These are phyloP conservation scores for Nemania bipapillata DNA, from an alignment of 2,329 filamentous ascomycete species.

Conservation along the genomic window DNA sequence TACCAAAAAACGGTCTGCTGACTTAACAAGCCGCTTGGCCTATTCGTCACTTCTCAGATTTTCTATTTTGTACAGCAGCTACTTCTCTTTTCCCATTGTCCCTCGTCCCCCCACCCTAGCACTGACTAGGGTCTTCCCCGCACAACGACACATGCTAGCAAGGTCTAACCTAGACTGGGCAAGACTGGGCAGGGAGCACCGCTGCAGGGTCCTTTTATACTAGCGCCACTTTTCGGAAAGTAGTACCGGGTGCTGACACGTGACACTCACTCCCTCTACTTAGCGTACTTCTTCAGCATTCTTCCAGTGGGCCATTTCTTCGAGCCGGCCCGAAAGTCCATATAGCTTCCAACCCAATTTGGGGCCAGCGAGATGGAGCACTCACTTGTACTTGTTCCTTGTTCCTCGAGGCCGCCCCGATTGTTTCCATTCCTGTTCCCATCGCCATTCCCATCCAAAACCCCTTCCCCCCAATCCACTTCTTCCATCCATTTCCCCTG, in stretches of 20 bases:
- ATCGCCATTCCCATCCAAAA: slow-evolving; percentile 20
- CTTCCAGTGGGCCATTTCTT: slow-evolving; percentile 32
- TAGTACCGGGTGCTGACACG: slow-evolving; percentile 42
- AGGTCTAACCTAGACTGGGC: background rate
- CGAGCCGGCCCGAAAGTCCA: slow-evolving; percentile 54
- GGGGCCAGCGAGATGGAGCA: slow-evolving; percentile 23
- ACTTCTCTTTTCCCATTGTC: too few species aligned
- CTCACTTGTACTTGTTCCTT: slow-evolving; percentile 4
- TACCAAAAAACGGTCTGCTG: slow-evolving; percentile 4
- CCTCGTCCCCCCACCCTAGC: slow-evolving; percentile 8
- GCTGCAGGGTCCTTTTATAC: slow-evolving; percentile 35
- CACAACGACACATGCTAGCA: slow-evolving; percentile 37
- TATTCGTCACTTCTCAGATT: slow-evolving; percentile 32
- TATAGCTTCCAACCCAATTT: slow-evolving; percentile 41
- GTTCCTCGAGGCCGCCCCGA: background rate
- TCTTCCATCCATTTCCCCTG: slow-evolving; percentile 22
- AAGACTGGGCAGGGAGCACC: background rate
- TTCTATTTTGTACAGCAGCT: too few species aligned
- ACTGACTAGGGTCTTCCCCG: slow-evolving; percentile 36
- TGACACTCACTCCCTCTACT: slow-evolving; percentile 33
- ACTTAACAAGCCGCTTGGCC: slow-evolving; percentile 7
- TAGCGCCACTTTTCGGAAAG: slow-evolving; percentile 45
- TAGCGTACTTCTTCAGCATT: too few species aligned
- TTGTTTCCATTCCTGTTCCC: slow-evolving; percentile 36
- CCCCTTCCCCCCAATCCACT: background rate